Evolutionary conservation across 257 asterid species (phyloP).

Genomic region (Solanum raphanifolium): DNA sequence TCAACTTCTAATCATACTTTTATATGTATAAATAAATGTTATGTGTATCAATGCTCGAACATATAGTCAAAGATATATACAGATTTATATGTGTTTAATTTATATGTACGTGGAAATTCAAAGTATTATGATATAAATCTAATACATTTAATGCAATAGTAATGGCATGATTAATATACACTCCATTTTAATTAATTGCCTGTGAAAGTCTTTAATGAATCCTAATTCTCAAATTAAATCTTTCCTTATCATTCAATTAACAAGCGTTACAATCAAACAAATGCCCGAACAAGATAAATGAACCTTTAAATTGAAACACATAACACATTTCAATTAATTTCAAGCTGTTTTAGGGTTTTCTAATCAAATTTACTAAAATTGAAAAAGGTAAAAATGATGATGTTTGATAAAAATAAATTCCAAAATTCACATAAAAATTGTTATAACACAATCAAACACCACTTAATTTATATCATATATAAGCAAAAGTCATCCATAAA

Average conservation of each 20-base stretch:
- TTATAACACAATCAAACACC: background rate
- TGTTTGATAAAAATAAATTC: background rate
- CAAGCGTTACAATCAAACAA: slow-evolving; percentile 3
- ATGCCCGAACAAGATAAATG: too few species aligned
- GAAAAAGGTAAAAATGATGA: background rate
- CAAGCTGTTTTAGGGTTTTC: slow-evolving; percentile 43
- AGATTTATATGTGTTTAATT: too few species aligned
- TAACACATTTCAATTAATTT: background rate
- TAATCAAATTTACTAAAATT: background rate
- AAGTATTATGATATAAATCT: background rate
- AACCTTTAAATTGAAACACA: too few species aligned
- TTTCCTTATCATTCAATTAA: background rate
- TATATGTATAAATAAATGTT: too few species aligned
- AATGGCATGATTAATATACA: background rate
- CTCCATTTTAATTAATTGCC: background rate
- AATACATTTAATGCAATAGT: background rate
- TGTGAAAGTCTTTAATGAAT: slow-evolving; percentile 4
- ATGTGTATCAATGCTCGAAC: too few species aligned
- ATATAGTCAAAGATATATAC: too few species aligned
- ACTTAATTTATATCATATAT: background rate
- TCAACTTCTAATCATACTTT: too few species aligned
- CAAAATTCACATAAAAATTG: slow-evolving; percentile 10
- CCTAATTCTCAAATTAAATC: slow-evolving; percentile 23
- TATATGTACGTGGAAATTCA: too few species aligned
- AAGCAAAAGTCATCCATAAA: background rate